Base-by-base conservation (phyloP, 331 rosid genomes). In the Pyracantha coccinea region DNA sequence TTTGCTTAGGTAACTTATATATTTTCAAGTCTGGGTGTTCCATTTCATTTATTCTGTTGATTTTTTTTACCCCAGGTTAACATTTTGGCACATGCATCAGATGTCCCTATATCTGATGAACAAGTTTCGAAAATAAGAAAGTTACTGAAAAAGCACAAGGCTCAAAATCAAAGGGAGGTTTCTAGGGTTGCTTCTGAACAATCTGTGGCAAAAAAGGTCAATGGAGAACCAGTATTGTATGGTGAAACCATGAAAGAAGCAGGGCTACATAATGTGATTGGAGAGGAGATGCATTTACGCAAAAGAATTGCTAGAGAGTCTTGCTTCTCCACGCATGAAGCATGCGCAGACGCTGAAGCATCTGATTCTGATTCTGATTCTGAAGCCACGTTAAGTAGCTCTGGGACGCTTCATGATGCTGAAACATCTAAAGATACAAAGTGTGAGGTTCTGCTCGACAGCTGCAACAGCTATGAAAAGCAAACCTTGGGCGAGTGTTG, bases 11-110 rank as follows among this genome's bases (percentile, higher is more conserved):
- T 25, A 17, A 7, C 14, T 1, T 15, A 14, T 35, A n/a, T n/a
- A n/a, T n/a, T n/a, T n/a, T n/a, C n/a, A n/a, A n/a, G n/a, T n/a
- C n/a, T n/a, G n/a, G n/a, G n/a, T 47, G 52, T 45, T 14, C 17
- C 38, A 1, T n/a, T 11, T 9, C 5, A 35, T 75, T 2, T 14
- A n/a, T n/a, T 10, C 33, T 53, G 66, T 69, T 71, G 20, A 63
- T 45, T 75, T 31, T 41, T 79, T 58, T 79, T 25, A 69, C 69
- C 80, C 82, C 93, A 95, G 99, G 97, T 95, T 78, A 89, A 89
- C 80, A 84, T 95, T 76, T 83, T 95, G 98, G 93, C 92, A 62
- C 89, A 95, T 76, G 78, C 89, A 75, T 76, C 88, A 24, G 97
- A 95, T 78, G 78, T 61, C 79, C 96, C 90, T 54, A 84, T 88